phyloP scores from a whole-genome alignment of 805 yeast species.

The Candida odintsovae region DNA sequence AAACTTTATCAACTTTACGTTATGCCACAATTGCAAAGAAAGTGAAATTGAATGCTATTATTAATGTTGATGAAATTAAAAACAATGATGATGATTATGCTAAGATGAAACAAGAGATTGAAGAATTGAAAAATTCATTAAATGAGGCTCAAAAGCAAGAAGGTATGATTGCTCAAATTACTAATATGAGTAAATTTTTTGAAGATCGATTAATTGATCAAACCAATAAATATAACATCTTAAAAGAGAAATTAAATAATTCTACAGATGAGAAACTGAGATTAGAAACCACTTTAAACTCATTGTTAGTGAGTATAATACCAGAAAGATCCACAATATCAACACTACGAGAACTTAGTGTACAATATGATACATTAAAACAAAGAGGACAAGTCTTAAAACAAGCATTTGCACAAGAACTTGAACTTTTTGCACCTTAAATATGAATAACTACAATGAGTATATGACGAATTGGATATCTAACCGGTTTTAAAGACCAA shows the following conservation, averaged over 20 bases:
- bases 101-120: slow-evolving; percentile 18
- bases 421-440: slow-evolving; percentile 1
- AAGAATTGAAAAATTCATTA: slow-evolving; percentile 12
- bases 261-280: slow-evolving; percentile 1
- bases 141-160: slow-evolving; percentile 19
- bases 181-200: slow-evolving; percentile 21
- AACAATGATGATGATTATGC: slow-evolving; percentile 6
- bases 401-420: not conserved
- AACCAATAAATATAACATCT: slow-evolving; percentile 19
- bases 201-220: slow-evolving; percentile 25
- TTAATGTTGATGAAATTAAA: slow-evolving; percentile 29
- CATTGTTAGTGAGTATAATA: slow-evolving; percentile 5
- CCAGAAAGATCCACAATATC: slow-evolving; percentile 1
- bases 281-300: slow-evolving; percentile 3
- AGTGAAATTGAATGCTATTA: slow-evolving; percentile 56
- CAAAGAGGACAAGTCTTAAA: not conserved
- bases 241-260: slow-evolving; percentile 8
- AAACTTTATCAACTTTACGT: slow-evolving; percentile 66
- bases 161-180: slow-evolving; percentile 12
- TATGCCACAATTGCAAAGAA: slow-evolving; percentile 74
- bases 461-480: slow-evolving; percentile 1
- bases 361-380: not conserved
- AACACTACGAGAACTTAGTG: not conserved
- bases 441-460: not conserved
- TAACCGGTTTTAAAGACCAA: slow-evolving; percentile 64